Evolutionary conservation across 2,329 filamentous ascomycete species (phyloP).

Genomic region (Incumbomyces lentus): DNA sequence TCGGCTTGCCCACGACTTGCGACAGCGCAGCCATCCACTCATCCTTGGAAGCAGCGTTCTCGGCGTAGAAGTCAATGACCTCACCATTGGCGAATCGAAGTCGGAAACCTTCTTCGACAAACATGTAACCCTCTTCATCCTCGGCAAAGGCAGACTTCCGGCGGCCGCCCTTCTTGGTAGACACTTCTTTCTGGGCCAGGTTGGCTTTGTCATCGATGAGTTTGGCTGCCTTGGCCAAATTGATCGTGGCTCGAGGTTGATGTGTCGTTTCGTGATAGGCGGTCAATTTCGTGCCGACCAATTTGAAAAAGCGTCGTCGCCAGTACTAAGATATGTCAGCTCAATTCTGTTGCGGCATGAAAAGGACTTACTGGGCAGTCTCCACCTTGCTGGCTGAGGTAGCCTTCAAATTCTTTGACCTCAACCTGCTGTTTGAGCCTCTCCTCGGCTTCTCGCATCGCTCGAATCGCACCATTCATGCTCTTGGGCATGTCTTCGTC

Average conservation of each 20-base stretch:
- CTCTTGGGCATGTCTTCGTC: conserved; percentile 99
- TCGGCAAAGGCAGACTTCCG: conserved; percentile 93
- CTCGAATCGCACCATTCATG: conserved; percentile 91
- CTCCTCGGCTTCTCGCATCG: conserved; percentile 80
- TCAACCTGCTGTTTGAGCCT: conserved; percentile 41
- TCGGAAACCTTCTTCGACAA: conserved; percentile 97
- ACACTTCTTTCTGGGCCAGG: conserved; percentile 73
- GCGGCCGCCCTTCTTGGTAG: conserved; percentile 63
- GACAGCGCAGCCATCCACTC: conserved; percentile 85
- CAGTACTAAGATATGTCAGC: conserved; percentile 58
- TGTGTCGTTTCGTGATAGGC: conserved; percentile 93
- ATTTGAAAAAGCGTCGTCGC: conserved; percentile 94
- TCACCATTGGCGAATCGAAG: conserved; percentile 98
- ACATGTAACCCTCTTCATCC: conserved; percentile 99
- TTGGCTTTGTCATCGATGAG: conserved; percentile 84
- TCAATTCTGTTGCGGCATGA: not conserved
- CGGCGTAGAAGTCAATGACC: conserved; percentile 96
- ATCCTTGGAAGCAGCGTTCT: conserved; percentile 77
- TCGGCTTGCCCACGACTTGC: conserved; percentile 53
- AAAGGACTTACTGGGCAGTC: conserved; percentile 75
- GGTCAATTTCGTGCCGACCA: conserved; percentile 80
- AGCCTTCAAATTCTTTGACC: conserved; percentile 58
- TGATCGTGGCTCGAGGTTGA: conserved; percentile 93
- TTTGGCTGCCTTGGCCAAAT: conserved; percentile 82
- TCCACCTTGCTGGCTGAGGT: conserved; percentile 89